Base-by-base conservation (phyloP, 2,329 filamentous ascomycete genomes). In the Alternaria dauci region DNA sequence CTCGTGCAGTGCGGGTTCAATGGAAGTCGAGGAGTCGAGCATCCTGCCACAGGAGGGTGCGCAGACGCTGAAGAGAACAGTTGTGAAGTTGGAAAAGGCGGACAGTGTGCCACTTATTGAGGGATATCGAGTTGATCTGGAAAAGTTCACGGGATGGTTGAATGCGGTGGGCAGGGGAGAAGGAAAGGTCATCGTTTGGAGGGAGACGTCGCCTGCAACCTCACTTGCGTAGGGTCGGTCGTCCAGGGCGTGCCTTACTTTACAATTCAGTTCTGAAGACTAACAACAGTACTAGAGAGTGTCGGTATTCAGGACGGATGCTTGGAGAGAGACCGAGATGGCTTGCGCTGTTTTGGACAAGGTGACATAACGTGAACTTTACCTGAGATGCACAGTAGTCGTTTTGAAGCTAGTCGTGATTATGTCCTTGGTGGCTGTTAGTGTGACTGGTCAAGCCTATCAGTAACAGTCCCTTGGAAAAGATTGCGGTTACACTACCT, bases 151-250 rank as follows among this genome's bases (percentile, higher is more conserved):
- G 44, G 50, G 25, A 2, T 71, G 67, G 56, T 34, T 71, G 54
- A 67, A 67, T 32, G 70, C 68, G 16, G 67, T 72, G 38, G 71
- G 63, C 1, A 59, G n/a, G 59, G 72, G 72, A 1, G 7, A 47
- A 38, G 72, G 68, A 5, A 71, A 73, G 62, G 39, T 72, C 8
- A 59, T 74, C 14, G 38, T 72, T 76, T 88, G 67, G 67, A 62
- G 43, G 51, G 59, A 67, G 48, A 58, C 34, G 14, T 25, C 23
- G 32, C 25, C 46, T 50, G 20, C 5, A 4, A 26, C 8, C 23
- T 36, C 25, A 36, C 20, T 25, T 25, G 25, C 20, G 30, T 20
- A 32, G 46, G 8, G 14, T 20, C 5, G 20, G 20, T 36, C 16
- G 30, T 34, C 30, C 9, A 38, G 3, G 1, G 3, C 16, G 20